Percentiles rank a stretch among this genome's conserved stretches.
Evolutionary conservation across 2,329 filamentous ascomycete species (phyloP).

Genomic region (Clarireedia hainanense): DNA sequence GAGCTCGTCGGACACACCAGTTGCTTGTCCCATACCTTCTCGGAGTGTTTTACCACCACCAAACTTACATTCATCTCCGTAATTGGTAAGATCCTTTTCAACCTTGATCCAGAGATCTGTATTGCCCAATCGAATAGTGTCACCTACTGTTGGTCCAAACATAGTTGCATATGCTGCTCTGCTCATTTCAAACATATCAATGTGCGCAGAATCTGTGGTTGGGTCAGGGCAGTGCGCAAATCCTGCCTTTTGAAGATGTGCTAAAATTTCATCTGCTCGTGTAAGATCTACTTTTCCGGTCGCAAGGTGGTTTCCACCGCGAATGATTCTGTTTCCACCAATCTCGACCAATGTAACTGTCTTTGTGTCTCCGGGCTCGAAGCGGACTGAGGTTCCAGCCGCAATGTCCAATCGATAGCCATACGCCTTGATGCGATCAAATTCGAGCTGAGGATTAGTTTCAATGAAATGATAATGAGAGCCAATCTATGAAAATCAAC

Average conservation of each 20-base stretch:
- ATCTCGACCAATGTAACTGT: constrained; percentile 89
- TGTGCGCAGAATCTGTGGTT: constrained; percentile 38
- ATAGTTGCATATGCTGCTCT: constrained; percentile 73
- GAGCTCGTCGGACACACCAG: constrained; percentile 63
- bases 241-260: constrained; percentile 59
- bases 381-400: constrained; percentile 84
- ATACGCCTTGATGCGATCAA: constrained; percentile 76
- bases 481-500: constrained; percentile 47
- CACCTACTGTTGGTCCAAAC: constrained; percentile 89
- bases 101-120: constrained; percentile 89
- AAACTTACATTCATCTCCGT: constrained; percentile 93
- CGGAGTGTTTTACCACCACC: constrained; percentile 89
- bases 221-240: constrained; percentile 73
- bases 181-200: constrained; percentile 63
- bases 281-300: constrained; percentile 60
- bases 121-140: constrained; percentile 70
- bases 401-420: constrained; percentile 84
- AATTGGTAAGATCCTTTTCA: constrained; percentile 74
- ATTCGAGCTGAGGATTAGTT: constrained; percentile 82
- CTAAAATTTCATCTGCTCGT: constrained; percentile 57
- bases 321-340: constrained; percentile 69
- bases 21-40: constrained; percentile 93
- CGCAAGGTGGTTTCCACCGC: constrained; percentile 76
- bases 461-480: constrained; percentile 97
- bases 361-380: constrained; percentile 88